These are phyloP conservation scores for Pythium brachiatum DNA, from an alignment of 352 stramenopile genomes.

Conservation along the genomic window DNA sequence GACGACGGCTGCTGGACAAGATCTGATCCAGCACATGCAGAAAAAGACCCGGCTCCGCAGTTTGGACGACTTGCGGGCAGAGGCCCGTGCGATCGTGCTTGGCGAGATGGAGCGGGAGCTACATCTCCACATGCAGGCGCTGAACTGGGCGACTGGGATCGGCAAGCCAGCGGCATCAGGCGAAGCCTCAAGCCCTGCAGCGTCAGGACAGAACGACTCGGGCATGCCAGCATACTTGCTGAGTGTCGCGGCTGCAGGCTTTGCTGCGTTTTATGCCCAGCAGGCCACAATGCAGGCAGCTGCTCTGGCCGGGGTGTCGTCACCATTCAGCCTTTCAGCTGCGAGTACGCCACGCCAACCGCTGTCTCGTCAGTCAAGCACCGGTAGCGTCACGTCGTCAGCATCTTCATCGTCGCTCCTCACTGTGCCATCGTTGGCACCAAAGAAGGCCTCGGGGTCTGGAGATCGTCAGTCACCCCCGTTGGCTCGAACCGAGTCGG, in stretches of 20 bases:
- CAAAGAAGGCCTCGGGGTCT: conserved; percentile 11
- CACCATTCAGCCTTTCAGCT: conserved; percentile 3
- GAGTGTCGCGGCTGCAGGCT: conserved; percentile 53
- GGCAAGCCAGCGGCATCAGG: conserved; percentile 4
- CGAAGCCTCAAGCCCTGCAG: not conserved
- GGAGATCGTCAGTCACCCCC: conserved; percentile 10
- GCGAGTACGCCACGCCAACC: conserved; percentile 5
- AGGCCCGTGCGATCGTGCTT: conserved; percentile 60
- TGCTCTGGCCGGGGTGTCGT: conserved; percentile 9
- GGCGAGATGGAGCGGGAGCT: conserved; percentile 74
- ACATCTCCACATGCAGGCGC: conserved; percentile 67
- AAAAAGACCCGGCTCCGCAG: conserved; percentile 78
- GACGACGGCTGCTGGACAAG: conserved; percentile 62
- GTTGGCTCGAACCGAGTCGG: conserved; percentile 10
- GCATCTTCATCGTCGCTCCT: conserved; percentile 11
- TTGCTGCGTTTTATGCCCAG: conserved; percentile 58
- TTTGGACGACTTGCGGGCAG: conserved; percentile 60
- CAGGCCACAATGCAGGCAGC: conserved; percentile 39
- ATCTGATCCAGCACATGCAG: conserved; percentile 81
- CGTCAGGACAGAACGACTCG: not conserved
- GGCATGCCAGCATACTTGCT: conserved; percentile 55
- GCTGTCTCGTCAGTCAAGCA: conserved; percentile 24
- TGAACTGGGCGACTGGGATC: conserved; percentile 54
- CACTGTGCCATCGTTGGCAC: conserved; percentile 11
- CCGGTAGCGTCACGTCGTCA: conserved; percentile 12